A percentile compares a stretch with the other conserved stretches of the same genome.
These are phyloP conservation scores for Tephrocybe rancida DNA, from an alignment of 768 basidiomycete species.

Conservation along the genomic window DNA sequence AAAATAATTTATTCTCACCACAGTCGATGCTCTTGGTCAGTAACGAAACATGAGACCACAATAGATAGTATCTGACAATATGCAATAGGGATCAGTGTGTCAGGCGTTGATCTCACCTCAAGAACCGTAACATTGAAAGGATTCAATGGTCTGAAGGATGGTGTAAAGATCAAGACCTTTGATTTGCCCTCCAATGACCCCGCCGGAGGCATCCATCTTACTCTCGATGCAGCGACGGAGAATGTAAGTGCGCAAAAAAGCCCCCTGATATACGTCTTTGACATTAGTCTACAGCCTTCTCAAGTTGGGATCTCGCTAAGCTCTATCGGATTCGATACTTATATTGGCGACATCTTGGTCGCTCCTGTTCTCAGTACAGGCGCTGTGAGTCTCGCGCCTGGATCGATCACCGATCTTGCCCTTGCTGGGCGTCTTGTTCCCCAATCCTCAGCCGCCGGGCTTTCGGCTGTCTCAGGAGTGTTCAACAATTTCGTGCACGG, in stretches of 20 bases:
- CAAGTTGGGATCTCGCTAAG: conserved; percentile 72
- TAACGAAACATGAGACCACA: background rate
- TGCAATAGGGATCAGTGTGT: conserved; percentile 53
- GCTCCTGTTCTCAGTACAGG: conserved; percentile 57
- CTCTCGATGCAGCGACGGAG: conserved; percentile 56
- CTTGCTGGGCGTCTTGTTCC: conserved; percentile 68
- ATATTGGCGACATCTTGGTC: conserved; percentile 52
- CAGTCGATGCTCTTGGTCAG: conserved; percentile 60
- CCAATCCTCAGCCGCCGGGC: conserved; percentile 52
- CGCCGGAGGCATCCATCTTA: conserved; percentile 69
- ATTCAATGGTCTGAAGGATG: conserved; percentile 66
- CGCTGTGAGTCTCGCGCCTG: conserved; percentile 56
- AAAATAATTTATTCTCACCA: conserved; percentile 9
- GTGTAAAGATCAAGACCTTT: conserved; percentile 66
- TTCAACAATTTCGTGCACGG: conserved; percentile 78
- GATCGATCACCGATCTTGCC: conserved; percentile 50
- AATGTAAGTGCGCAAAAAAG: conserved; percentile 47
- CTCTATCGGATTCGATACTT: conserved; percentile 64
- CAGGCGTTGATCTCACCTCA: conserved; percentile 53
- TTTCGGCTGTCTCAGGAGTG: conserved; percentile 59
- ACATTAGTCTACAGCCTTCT: conserved; percentile 50
- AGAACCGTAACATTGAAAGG: conserved; percentile 69
- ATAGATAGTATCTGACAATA: background rate
- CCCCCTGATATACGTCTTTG: background rate
- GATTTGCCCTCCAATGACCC: conserved; percentile 74